phyloP scores from a whole-genome alignment of 164 flowering plant species.

The Aristolochia fimbriata region DNA sequence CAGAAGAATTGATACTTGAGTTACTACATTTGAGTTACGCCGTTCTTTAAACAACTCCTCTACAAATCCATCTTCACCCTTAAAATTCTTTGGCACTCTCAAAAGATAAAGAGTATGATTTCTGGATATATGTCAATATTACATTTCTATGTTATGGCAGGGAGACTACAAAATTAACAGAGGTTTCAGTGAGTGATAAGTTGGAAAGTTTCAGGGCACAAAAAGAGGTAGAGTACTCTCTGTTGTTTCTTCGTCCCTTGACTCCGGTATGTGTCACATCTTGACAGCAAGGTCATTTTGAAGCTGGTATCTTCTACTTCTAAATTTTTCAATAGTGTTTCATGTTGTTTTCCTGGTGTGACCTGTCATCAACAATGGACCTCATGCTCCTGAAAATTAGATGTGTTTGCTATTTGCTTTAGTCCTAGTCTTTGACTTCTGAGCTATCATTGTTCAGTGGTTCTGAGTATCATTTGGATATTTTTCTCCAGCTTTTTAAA shows the following conservation, averaged over 20 bases:
- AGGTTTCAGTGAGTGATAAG: constrained; percentile 88
- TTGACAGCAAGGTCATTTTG: no score
- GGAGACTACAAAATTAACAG: constrained; percentile 63
- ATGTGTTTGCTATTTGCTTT: neutral
- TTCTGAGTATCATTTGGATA: neutral
- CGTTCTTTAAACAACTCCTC: no score
- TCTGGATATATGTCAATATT: neutral
- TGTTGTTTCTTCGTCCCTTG: no score
- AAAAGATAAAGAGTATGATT: no score
- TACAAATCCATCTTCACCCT: no score
- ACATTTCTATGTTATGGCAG: constrained; percentile 25
- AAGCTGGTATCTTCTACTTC: no score
- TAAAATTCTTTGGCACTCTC: no score
- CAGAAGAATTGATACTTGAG: neutral
- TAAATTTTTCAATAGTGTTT: no score
- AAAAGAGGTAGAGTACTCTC: constrained; percentile 50
- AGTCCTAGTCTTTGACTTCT: neutral
- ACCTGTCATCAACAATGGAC: no score
- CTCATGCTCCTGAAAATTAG: neutral
- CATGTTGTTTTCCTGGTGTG: no score
- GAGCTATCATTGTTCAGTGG: no score
- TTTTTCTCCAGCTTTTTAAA: constrained; percentile 61
- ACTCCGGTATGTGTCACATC: no score
- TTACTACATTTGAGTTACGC: neutral
- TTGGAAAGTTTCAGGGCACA: constrained; percentile 86